phyloP scores from a whole-genome alignment of 495 filamentous ascomycete genomes.

The Aspergillus asperescens region DNA sequence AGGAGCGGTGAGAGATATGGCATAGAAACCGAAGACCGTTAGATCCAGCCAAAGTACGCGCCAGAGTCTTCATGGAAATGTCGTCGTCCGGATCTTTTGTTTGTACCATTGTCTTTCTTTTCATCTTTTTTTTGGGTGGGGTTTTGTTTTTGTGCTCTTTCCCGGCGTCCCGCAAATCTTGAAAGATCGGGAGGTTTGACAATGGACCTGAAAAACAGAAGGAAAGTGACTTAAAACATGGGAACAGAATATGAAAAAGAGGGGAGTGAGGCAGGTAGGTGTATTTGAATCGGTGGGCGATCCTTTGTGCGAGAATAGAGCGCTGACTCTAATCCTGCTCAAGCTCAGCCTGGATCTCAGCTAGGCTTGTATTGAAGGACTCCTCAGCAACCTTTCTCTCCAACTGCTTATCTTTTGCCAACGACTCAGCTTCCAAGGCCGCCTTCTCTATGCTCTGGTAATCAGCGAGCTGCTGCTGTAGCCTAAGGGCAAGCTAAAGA shows the following conservation, averaged over 20 bases:
- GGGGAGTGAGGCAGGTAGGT: not conserved
- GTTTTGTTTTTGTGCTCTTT: not conserved
- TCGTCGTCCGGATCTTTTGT: too few species aligned
- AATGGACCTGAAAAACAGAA: not conserved
- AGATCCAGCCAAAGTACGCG: too few species aligned
- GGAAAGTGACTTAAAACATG: not conserved
- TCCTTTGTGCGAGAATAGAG: not conserved
- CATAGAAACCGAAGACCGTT: too few species aligned
- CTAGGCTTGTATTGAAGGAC: conserved; percentile 7
- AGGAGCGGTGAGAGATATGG: too few species aligned
- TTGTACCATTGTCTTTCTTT: too few species aligned
- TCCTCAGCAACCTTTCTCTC: conserved; percentile 12
- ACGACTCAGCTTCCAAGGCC: conserved; percentile 7
- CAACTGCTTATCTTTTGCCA: conserved; percentile 4
- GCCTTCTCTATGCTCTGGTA: conserved; percentile 13
- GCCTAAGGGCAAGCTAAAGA: conserved; percentile 13
- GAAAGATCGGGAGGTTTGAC: too few species aligned
- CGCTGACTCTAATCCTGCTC: conserved; percentile 12
- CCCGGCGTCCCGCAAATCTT: too few species aligned
- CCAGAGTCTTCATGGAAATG: too few species aligned
- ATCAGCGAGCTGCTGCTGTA: conserved; percentile 17
- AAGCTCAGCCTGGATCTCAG: conserved; percentile 12
- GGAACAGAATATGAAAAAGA: not conserved
- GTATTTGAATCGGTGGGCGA: not conserved
- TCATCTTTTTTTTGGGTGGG: too few species aligned